Evolutionary conservation across 257 asterid genomes (phyloP).

Genomic region (Gentiana macrophylla): DNA sequence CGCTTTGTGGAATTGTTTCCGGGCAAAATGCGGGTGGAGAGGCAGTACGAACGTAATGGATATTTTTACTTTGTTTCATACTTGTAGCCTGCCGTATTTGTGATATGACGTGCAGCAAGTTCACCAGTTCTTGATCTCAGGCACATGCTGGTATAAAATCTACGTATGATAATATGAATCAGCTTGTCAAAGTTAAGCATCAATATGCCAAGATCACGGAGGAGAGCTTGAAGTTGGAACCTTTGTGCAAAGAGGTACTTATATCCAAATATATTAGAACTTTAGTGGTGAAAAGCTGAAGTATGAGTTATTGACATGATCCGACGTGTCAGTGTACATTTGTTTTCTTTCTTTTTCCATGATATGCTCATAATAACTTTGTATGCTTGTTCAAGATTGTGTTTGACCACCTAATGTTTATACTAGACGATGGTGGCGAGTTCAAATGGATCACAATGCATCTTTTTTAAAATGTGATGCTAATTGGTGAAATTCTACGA

Average conservation of each 20-base stretch:
- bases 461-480: too few species aligned
- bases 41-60: conserved; percentile 54
- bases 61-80: background rate
- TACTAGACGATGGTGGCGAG: too few species aligned
- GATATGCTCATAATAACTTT: too few species aligned
- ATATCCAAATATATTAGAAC: too few species aligned
- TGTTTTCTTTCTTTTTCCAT: too few species aligned
- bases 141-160: conserved; percentile 51
- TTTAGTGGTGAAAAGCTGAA: too few species aligned
- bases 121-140: conserved; percentile 27
- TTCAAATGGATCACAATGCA: too few species aligned
- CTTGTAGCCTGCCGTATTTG: background rate
- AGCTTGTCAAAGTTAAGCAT: conserved; percentile 25
- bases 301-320: background rate
- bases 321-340: background rate
- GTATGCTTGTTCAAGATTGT: too few species aligned
- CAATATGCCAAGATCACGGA: conserved; percentile 38
- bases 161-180: conserved; percentile 32
- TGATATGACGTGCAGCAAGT: conserved; percentile 7
- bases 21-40: conserved; percentile 87
- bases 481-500: too few species aligned
- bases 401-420: too few species aligned
- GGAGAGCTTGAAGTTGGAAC: conserved; percentile 53
- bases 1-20: conserved; percentile 80
- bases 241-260: conserved; percentile 50